Evolutionary conservation across 1,284 basidiomycete species (phyloP).

Genomic region (Cryptococcus amylolentus): DNA sequence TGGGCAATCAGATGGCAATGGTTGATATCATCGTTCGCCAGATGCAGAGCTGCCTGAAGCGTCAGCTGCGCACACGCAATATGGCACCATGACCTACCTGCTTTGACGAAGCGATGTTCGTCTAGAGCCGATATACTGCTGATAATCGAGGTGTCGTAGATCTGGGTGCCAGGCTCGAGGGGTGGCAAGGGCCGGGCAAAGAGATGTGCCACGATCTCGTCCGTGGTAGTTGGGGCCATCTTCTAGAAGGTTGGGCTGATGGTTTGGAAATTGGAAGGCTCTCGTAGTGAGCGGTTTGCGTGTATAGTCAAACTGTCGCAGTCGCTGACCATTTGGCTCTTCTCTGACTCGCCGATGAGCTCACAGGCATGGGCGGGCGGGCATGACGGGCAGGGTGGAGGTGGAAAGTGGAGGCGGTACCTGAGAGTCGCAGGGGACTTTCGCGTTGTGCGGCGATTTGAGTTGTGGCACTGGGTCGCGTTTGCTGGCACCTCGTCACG

Average conservation of each 20-base stretch:
- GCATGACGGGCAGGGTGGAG: no score
- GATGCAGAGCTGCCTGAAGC: constrained; percentile 34
- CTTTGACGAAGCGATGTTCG: constrained; percentile 36
- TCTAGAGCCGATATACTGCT: constrained; percentile 25
- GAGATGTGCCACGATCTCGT: constrained; percentile 28
- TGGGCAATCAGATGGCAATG: constrained; percentile 43
- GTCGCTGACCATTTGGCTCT: no score
- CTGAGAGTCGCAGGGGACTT: not conserved
- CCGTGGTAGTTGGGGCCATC: constrained; percentile 10
- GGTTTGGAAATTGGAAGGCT: no score
- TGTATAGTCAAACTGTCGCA: no score
- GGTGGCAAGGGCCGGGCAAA: constrained; percentile 30
- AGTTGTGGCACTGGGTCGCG: not conserved
- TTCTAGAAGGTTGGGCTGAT: not conserved
- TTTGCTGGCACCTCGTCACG: constrained; percentile 8
- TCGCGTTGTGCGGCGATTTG: not conserved
- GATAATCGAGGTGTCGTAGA: constrained; percentile 30
- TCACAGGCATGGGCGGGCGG: no score
- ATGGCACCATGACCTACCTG: constrained; percentile 23
- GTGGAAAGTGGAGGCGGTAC: no score
- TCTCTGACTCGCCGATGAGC: no score
- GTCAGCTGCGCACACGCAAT: not conserved
- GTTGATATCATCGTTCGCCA: constrained; percentile 48
- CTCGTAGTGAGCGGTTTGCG: no score
- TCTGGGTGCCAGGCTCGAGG: constrained; percentile 38